Base-by-base conservation (phyloP, 1,284 basidiomycete genomes). In the Leccinum proliferum region DNA sequence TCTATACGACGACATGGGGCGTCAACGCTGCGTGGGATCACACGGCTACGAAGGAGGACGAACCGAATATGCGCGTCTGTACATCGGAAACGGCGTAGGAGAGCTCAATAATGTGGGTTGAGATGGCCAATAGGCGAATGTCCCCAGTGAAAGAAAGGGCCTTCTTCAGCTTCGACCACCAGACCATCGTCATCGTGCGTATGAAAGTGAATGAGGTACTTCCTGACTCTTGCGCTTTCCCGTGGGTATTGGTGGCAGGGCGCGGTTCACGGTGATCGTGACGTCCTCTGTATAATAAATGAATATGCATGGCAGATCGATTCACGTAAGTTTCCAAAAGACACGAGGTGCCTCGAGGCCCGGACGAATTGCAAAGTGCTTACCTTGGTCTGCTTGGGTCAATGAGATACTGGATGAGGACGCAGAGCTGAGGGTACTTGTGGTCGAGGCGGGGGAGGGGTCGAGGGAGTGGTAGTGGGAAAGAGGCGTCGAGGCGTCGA, bases 61-160 rank as follows among this genome's bases (percentile, higher is more conserved):
- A 72, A 92, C 91, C 91, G 69, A 93, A 93, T 72, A 93, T 92
- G 70, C 90, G 87, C 62, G 91, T 91, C 74, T 93, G 90, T 48
- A 93, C 90, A 73, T 93, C 91, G 34, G 90, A 91, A 65, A 93
- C 87, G 67, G 83, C 84, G 72, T 90, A 93, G 5, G 88, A 89
- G 52, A 92, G 81, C 72, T 93, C 90, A 12, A 90, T 92, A 70
- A 93, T 90, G 69, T 88, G 87, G 1, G 89, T 89, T n/a, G 89
- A 91, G 67, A 90, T 79, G 43, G 90, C 89, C 43, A 93, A 77
- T 53, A 90, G 72, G 59, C 84, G 87, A 53, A 93, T 78, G 71
- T 92, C 87, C 62, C 88, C 21, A 21, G 21, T 90, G 75, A 61
- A 62, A 57, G 69, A 73, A 59, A 73, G 60, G 6, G 61, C 69